Evolutionary conservation across 441 rosid species (phyloP).

Genomic region (Corymbia calophylla): DNA sequence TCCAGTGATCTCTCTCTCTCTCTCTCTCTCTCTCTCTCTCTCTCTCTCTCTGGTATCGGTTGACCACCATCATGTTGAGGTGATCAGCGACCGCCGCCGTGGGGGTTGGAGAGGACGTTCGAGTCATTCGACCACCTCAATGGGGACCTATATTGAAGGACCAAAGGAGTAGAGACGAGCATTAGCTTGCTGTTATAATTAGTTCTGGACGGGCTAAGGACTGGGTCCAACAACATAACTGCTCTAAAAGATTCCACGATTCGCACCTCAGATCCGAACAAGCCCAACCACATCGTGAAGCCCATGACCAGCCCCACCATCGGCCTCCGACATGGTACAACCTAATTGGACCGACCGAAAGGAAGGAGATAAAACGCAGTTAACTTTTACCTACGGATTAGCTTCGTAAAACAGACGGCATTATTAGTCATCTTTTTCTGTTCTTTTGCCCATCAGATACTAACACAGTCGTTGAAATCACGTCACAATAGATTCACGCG

Average conservation of each 20-base stretch:
- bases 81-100: too few species aligned
- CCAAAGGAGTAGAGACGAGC: neutral
- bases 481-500: neutral
- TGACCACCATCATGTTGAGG: too few species aligned
- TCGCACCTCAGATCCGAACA: neutral
- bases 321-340: neutral
- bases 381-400: neutral
- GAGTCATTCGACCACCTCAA: neutral
- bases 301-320: neutral
- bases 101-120: neutral
- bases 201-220: neutral
- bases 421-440: neutral
- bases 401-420: neutral
- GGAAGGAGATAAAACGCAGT: neutral
- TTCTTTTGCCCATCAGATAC: neutral
- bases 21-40: neutral
- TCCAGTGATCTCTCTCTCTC: neutral
- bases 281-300: neutral
- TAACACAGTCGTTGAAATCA: neutral
- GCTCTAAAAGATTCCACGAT: neutral
- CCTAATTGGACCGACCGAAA: neutral
- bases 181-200: neutral
- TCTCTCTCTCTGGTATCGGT: neutral
- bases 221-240: neutral
- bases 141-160: neutral